A percentile compares a stretch with the other conserved stretches of the same genome.
Evolutionary conservation across 2,329 filamentous ascomycete species (phyloP).

Genomic region (Pseudogymnoascus verrucosus): DNA sequence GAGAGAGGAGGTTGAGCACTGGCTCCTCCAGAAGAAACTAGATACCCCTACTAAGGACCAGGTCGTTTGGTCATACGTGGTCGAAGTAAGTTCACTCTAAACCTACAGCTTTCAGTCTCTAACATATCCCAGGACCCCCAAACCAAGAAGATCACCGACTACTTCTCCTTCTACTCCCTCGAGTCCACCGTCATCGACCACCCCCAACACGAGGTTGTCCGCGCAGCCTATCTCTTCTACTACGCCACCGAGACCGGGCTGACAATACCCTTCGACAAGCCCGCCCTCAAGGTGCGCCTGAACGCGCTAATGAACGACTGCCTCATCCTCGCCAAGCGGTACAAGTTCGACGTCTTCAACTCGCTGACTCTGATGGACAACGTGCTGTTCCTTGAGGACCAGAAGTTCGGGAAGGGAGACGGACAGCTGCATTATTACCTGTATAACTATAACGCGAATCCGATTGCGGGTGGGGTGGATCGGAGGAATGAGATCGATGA

Average conservation of each 20-base stretch:
- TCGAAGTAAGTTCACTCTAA: conserved; percentile 50
- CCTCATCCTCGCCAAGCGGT: conserved; percentile 75
- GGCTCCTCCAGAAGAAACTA: conserved; percentile 66
- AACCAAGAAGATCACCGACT: conserved; percentile 82
- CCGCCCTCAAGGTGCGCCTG: conserved; percentile 67
- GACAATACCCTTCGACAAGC: conserved; percentile 41
- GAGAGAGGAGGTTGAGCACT: conserved; percentile 76
- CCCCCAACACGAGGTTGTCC: conserved; percentile 67
- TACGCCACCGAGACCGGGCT: conserved; percentile 83
- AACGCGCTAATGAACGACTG: conserved; percentile 77
- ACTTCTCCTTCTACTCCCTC: conserved; percentile 93
- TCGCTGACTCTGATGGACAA: conserved; percentile 92
- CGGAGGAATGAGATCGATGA: conserved; percentile 69
- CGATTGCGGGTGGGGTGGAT: conserved; percentile 80
- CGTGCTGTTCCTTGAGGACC: conserved; percentile 81
- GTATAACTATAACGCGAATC: conserved; percentile 88
- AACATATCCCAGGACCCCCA: conserved; percentile 47
- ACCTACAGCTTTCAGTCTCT: conserved; percentile 11
- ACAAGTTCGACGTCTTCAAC: conserved; percentile 93
- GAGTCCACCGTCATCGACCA: conserved; percentile 87
- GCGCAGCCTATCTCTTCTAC: conserved; percentile 94
- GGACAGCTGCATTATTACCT: conserved; percentile 95
- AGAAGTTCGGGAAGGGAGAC: conserved; percentile 91
- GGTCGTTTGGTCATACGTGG: conserved; percentile 90
- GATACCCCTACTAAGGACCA: conserved; percentile 57